Evolutionary conservation across 108 stramenopile species (phyloP).

Genomic region (Cyclotella cryptica): DNA sequence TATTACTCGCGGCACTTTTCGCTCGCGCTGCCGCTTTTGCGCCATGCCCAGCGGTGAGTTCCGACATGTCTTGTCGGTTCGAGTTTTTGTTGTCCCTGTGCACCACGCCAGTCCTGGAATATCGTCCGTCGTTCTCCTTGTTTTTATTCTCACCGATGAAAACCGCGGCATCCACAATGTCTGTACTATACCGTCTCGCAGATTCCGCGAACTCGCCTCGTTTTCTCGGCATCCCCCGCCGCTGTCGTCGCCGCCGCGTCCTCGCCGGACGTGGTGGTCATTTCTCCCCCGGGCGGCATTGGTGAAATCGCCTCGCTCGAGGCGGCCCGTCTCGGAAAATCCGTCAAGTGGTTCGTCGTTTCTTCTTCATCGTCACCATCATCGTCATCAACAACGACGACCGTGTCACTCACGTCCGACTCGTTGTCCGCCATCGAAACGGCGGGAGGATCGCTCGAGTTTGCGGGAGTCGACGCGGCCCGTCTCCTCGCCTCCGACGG

Average conservation of each 20-base stretch:
- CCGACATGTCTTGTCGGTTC: no score
- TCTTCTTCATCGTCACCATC: constrained; percentile 17
- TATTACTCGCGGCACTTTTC: no score
- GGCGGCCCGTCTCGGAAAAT: constrained; percentile 62
- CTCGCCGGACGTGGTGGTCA: constrained; percentile 52
- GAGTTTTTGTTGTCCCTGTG: no score
- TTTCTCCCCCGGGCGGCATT: constrained; percentile 86
- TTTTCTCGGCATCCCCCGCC: neutral
- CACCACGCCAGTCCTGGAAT: no score
- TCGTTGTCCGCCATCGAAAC: constrained; percentile 48
- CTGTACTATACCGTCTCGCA: no score
- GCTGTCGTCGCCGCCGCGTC: neutral
- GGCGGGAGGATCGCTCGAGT: constrained; percentile 64
- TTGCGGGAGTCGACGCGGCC: constrained; percentile 68
- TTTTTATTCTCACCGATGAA: no score
- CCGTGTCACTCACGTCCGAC: constrained; percentile 42
- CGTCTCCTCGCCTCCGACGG: constrained; percentile 51
- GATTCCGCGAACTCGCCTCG: no score
- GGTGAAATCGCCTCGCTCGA: constrained; percentile 80
- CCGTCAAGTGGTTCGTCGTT: constrained; percentile 80
- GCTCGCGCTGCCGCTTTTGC: no score
- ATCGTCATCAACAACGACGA: no score
- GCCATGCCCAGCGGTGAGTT: no score
- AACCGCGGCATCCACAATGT: no score
- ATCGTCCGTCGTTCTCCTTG: no score